Base-by-base conservation (phyloP, 345 rosid genomes). In the Eucalyptus caleyi region DNA sequence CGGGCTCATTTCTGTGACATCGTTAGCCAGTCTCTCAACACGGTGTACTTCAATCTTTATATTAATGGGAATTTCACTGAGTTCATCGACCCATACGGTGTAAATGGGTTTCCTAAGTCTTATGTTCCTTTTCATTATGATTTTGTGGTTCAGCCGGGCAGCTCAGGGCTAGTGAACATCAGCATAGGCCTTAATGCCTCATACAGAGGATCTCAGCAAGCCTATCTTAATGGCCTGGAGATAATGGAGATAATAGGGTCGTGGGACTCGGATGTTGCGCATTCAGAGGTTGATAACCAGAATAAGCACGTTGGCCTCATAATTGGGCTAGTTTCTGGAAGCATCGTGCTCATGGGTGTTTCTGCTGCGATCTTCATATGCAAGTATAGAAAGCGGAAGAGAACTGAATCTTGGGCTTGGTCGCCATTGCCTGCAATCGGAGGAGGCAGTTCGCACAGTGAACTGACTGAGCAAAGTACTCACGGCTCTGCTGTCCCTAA, bases 1-100 rank as follows among this genome's bases (percentile, higher is more conserved):
- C 93, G 96, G 91, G 72, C 80, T 88, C 95, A 97, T 86, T 97
- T 97, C 89, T 95, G 95, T 69, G 95, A 97, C 89, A 45, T 93
- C 26, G 5, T 91, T 45, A 90, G 92, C 54, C 0, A 0, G 9
- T 5, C 90, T 3, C n/a, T 0, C 65, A 59, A 91, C 53, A 53
- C 3, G 9, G 5, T 89, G 1, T 16, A 2, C 16, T 95, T 97
- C 89, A 88, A 88, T 86, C 93, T 96, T 27, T 94, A 88, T 72
- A 88, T 97, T n/a, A 90, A 89, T 80, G 88, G 92, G 8, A 54
- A 93, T 32, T 90, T 65, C 88, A 30, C 81, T 8, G 0, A 2
- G 50, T 6, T 3, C 62, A 91, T 96, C n/a, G 15, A 88, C n/a
- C 91, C 96, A 7, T 89, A 49, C 16, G 1, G 0, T n/a, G 6